These are phyloP conservation scores for Kentomonas sorsogonicus DNA, from an alignment of 208 protist genomes.

Conservation along the genomic window DNA sequence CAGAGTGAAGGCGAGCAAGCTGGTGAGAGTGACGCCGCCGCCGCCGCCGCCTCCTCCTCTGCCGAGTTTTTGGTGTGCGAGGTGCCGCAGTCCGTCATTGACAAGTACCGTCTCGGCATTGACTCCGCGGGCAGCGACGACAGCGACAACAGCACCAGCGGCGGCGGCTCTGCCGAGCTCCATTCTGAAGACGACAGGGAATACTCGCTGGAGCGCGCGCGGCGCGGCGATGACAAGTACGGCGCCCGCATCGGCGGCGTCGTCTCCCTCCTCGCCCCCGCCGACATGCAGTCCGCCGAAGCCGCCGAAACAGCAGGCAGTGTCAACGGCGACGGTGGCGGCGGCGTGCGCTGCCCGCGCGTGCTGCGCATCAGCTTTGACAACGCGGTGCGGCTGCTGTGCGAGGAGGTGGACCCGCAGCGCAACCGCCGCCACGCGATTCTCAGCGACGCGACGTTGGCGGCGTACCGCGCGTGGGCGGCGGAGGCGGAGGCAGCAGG, in stretches of 20 bases:
- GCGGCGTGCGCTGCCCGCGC: constrained; percentile 9
- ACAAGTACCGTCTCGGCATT: constrained; percentile 11
- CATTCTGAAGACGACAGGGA: too few species aligned
- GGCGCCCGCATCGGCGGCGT: constrained; percentile 33
- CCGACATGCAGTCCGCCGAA: too few species aligned
- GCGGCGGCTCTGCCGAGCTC: too few species aligned
- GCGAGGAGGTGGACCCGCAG: constrained; percentile 20
- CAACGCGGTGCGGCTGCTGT: constrained; percentile 41
- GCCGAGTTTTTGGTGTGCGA: constrained; percentile 45
- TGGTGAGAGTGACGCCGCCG: too few species aligned
- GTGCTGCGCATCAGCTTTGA: constrained; percentile 54
- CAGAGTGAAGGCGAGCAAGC: too few species aligned
- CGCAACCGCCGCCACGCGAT: too few species aligned
- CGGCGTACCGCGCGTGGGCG: too few species aligned
- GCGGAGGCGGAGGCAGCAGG: constrained; percentile 6
- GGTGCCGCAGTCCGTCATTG: constrained; percentile 23
- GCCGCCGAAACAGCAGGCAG: background rate
- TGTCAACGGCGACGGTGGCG: background rate
- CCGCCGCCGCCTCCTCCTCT: too few species aligned
- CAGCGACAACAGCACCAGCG: background rate
- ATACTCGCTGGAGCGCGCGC: background rate
- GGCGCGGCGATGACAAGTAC: constrained; percentile 34
- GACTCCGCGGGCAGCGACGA: constrained; percentile 1
- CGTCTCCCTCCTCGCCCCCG: too few species aligned
- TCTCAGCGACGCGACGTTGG: too few species aligned